Evolutionary conservation across 352 stramenopile species (phyloP).

Genomic region (Pythium guiyangense): DNA sequence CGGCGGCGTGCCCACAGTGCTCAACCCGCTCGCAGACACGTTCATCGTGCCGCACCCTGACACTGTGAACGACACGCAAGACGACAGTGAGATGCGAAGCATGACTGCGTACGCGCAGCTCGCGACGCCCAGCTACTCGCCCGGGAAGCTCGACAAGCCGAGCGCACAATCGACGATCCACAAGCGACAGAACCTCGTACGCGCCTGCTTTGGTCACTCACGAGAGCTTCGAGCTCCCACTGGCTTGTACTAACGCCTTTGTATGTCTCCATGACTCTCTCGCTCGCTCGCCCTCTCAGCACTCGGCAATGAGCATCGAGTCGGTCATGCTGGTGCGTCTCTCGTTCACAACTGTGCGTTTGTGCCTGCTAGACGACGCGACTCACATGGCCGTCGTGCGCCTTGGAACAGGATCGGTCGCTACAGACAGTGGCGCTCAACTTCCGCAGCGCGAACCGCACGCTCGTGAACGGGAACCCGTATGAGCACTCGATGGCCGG

Average conservation of each 20-base stretch:
- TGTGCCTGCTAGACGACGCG: background rate
- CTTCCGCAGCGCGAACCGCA: constrained; percentile 27
- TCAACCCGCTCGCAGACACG: constrained; percentile 49
- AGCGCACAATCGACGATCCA: constrained; percentile 3
- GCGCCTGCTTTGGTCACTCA: background rate
- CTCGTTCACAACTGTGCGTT: background rate
- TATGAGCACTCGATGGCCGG: constrained; percentile 34
- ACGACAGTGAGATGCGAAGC: constrained; percentile 30
- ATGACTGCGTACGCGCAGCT: constrained; percentile 46
- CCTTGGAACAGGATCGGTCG: constrained; percentile 41
- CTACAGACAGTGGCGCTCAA: constrained; percentile 51
- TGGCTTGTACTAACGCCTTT: too few relatives aligned
- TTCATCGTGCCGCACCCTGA: constrained; percentile 28
- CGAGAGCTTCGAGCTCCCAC: too few relatives aligned
- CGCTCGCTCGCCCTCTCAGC: constrained; percentile 11
- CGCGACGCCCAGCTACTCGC: constrained; percentile 32
- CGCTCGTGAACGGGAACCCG: constrained; percentile 29
- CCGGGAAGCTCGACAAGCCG: background rate
- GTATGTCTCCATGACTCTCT: background rate
- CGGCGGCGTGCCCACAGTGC: constrained; percentile 24
- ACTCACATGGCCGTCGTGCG: constrained; percentile 2
- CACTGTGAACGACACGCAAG: constrained; percentile 5
- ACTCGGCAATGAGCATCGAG: constrained; percentile 26
- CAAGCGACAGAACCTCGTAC: constrained; percentile 13
- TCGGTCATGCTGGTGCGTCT: constrained; percentile 34